Base-by-base conservation (phyloP, 257 asterid species). In the Verbena officinalis region DNA sequence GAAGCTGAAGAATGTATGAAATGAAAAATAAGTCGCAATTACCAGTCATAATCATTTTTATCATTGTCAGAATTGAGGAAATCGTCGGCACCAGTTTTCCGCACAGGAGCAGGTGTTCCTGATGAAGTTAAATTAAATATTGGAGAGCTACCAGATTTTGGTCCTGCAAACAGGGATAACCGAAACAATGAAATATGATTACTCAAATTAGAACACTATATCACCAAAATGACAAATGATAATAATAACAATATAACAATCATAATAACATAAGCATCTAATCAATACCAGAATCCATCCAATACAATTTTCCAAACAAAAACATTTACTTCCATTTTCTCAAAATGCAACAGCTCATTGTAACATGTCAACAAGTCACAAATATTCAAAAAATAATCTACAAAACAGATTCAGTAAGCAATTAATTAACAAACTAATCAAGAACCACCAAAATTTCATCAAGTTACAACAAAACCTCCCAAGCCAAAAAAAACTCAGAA, bases 11-110 rank as follows among this genome's bases (percentile, higher is more conserved):
- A 71, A 64, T 67, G n/a, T n/a, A 15, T 10, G 22, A n/a, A 44
- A 53, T 19, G 60, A 36, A 17, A 65, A 34, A 27, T 36, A 34
- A 49, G 59, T 44, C 33, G 55, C 52, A 72, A 58, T 73, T 85
- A 95, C 99, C 99, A 95, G 53, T 95, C 97, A 64, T 91, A 95
- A 77, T 95, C 99, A 74, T 95, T 95, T 73, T 95, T 95, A 77
- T 95, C 98, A 65, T 82, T 88, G 73, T 90, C 99, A 19, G 99
- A 86, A 74, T 83, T 86, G 79, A 95, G 96, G 74, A 95, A 86
- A 74, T 95, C 99, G 22, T 88, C 99, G 15, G 96, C 72, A n/a
- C 79, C 97, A 65, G 83, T 79, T 86, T 86, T 95, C 65, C 90
- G 83, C 40, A 50, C 83, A 57, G 91, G 81, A 22, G 74, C 81